Percentiles rank a stretch among this genome's conserved stretches.
phyloP scores from a whole-genome alignment of 2,329 filamentous ascomycete species.

The Tympanopsis confertula region DNA sequence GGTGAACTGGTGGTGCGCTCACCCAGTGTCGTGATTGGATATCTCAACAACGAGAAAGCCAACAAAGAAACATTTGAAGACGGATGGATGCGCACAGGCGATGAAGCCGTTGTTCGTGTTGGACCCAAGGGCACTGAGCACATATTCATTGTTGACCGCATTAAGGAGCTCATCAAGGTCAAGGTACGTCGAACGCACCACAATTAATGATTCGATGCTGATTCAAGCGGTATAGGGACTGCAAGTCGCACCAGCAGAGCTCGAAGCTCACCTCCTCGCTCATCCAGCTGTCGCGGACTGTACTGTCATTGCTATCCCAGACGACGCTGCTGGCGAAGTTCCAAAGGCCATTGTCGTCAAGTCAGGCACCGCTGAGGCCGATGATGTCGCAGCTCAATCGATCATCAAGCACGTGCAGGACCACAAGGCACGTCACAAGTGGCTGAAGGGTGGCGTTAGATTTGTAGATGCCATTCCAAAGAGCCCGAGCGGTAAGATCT shows the following conservation, averaged over 20 bases:
- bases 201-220: not conserved
- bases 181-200: conserved; percentile 34
- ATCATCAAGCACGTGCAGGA: conserved; percentile 29
- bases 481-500: conserved; percentile 45
- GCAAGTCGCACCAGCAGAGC: conserved; percentile 62
- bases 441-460: conserved; percentile 33
- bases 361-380: conserved; percentile 30
- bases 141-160: conserved; percentile 9
- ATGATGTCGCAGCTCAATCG: conserved; percentile 20
- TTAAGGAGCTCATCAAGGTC: conserved; percentile 57
- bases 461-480: conserved; percentile 47
- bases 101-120: conserved; percentile 8
- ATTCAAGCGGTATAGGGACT: conserved; percentile 30
- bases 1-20: conserved; percentile 4
- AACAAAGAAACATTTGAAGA: conserved; percentile 8
- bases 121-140: conserved; percentile 7
- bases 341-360: conserved; percentile 44
- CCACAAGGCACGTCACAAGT: conserved; percentile 41
- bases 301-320: conserved; percentile 54
- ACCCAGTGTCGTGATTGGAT: conserved; percentile 4
- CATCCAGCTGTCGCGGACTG: conserved; percentile 56
- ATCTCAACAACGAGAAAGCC: conserved; percentile 6
- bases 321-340: conserved; percentile 38
- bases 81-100: conserved; percentile 14
- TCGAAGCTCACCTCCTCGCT: conserved; percentile 56